Evolutionary conservation across 2,329 filamentous ascomycete species (phyloP).

Genomic region (Clarireedia sp.): DNA sequence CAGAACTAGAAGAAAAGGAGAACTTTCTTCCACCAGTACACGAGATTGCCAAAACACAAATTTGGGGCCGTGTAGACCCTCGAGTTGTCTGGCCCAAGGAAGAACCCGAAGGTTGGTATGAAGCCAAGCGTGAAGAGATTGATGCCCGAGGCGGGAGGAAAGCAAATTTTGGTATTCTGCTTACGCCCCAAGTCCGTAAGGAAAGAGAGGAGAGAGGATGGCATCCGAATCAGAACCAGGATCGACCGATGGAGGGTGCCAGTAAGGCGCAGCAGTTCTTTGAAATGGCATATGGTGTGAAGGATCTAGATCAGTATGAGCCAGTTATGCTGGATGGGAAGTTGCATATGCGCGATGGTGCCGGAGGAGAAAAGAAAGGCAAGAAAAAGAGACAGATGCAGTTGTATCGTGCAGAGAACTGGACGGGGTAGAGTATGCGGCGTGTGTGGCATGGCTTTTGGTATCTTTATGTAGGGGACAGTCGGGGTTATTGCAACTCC

Average conservation of each 20-base stretch:
- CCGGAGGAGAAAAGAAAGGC: background rate
- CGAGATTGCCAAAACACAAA: constrained; percentile 21
- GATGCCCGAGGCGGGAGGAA: constrained; percentile 41
- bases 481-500: too few relatives aligned
- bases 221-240: constrained; percentile 19
- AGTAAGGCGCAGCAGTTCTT: background rate
- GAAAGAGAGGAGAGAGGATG: constrained; percentile 18
- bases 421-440: background rate
- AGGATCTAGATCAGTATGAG: background rate
- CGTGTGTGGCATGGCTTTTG: too few relatives aligned
- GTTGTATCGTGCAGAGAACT: background rate
- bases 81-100: constrained; percentile 40
- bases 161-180: constrained; percentile 37
- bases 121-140: constrained; percentile 43
- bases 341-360: background rate
- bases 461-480: too few relatives aligned
- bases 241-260: background rate
- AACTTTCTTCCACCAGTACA: constrained; percentile 4
- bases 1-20: constrained; percentile 5
- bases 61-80: constrained; percentile 44
- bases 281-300: background rate
- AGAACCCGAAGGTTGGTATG: constrained; percentile 39
- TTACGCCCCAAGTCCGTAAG: constrained; percentile 15
- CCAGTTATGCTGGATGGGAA: background rate
- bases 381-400: background rate